phyloP scores from a whole-genome alignment of 805 yeast genomes.

The Wickerhamiella hasegawae region DNA sequence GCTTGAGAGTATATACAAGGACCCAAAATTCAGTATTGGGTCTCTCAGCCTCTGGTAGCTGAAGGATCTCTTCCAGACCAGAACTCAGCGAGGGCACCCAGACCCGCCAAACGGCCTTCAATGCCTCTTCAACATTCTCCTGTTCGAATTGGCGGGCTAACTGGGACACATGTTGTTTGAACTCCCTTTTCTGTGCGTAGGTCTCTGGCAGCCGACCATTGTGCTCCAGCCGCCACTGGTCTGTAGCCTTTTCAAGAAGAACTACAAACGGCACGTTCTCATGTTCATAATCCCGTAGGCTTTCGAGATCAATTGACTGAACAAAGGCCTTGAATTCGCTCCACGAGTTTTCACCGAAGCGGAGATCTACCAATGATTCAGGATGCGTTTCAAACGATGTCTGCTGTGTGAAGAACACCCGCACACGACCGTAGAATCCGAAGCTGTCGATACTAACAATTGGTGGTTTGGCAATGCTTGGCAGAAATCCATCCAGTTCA shows the following conservation, averaged over 20 bases:
- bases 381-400: constrained; percentile 67
- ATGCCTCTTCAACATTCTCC: constrained; percentile 39
- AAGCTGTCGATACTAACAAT: constrained; percentile 32
- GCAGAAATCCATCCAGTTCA: no score
- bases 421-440: constrained; percentile 53
- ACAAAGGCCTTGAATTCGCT: constrained; percentile 37
- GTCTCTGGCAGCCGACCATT: constrained; percentile 20
- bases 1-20: constrained; percentile 35
- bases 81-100: constrained; percentile 18
- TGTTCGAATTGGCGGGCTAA: constrained; percentile 26
- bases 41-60: neutral
- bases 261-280: constrained; percentile 59
- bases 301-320: constrained; percentile 33
- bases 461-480: constrained; percentile 29
- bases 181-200: constrained; percentile 26
- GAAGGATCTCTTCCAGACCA: constrained; percentile 7
- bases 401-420: constrained; percentile 38
- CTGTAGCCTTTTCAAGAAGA: constrained; percentile 39
- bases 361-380: constrained; percentile 42
- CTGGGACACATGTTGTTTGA: constrained; percentile 24
- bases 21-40: constrained; percentile 38
- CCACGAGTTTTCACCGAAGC: constrained; percentile 56
- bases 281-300: constrained; percentile 26
- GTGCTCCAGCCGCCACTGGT: constrained; percentile 24
- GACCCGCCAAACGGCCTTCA: constrained; percentile 29